Percentiles rank a stretch among this genome's conserved stretches.
These are phyloP conservation scores for Leccinellum rugosiceps DNA, from an alignment of 768 basidiomycete genomes.

Conservation along the genomic window DNA sequence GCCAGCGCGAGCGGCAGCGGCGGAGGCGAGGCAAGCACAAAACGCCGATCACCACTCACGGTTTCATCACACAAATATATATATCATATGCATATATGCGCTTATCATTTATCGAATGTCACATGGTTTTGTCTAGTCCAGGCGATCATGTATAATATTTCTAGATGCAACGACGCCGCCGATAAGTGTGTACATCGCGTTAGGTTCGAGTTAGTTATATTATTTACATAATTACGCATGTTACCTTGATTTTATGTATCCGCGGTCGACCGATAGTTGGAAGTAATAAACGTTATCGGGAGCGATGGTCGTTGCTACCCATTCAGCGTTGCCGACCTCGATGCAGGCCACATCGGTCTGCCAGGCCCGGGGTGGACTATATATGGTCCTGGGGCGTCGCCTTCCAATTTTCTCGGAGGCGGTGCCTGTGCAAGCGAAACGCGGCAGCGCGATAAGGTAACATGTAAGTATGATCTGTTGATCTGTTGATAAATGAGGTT, in stretches of 20 bases:
- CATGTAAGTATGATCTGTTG: too few species aligned
- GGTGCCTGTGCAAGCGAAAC: background rate
- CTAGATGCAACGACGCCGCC: too few species aligned
- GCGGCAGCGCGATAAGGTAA: too few species aligned
- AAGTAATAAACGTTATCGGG: background rate
- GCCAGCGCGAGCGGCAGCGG: too few species aligned
- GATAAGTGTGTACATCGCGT: background rate
- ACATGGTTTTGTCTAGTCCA: background rate
- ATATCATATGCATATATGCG: background rate
- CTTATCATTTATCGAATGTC: background rate
- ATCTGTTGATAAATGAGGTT: too few species aligned
- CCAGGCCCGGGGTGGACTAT: too few species aligned
- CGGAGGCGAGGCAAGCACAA: background rate
- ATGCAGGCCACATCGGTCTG: background rate
- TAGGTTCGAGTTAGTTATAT: background rate
- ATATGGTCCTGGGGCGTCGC: background rate
- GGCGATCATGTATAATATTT: background rate
- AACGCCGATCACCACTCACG: background rate
- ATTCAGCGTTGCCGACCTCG: background rate
- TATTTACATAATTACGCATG: background rate
- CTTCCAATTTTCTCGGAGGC: background rate
- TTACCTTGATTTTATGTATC: background rate
- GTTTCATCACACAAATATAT: background rate
- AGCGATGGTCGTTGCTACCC: background rate
- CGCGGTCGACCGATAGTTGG: background rate